Evolutionary conservation across 2,329 filamentous ascomycete species (phyloP).

Genomic region (Penicillium griseofulvum): DNA sequence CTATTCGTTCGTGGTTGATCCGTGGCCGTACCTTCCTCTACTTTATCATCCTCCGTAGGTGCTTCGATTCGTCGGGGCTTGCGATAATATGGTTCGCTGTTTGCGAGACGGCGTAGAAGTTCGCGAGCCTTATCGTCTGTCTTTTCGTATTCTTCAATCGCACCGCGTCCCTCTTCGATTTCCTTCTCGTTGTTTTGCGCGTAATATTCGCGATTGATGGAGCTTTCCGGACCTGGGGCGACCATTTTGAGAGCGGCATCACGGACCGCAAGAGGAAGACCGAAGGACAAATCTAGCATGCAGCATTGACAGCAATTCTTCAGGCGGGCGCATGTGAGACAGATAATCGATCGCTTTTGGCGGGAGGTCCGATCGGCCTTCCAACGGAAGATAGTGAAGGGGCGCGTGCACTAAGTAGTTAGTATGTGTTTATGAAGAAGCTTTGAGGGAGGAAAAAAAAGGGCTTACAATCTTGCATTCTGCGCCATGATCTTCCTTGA

Average conservation of each 20-base stretch:
- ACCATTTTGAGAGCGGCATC: conserved; percentile 98
- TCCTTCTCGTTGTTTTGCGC: conserved; percentile 96
- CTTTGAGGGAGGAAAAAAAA: no score
- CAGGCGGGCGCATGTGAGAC: conserved; percentile 89
- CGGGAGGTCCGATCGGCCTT: conserved; percentile 86
- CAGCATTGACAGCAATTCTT: conserved; percentile 99
- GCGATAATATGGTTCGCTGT: conserved; percentile 92
- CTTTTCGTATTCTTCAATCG: conserved; percentile 89
- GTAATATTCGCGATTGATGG: conserved; percentile 95
- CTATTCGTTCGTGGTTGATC: conserved; percentile 44
- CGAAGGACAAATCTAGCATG: conserved; percentile 96
- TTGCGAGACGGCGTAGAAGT: conserved; percentile 76
- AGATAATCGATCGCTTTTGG: conserved; percentile 92
- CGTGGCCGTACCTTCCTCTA: conserved; percentile 37
- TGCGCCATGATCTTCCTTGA: conserved; percentile 93
- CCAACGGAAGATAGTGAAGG: conserved; percentile 95
- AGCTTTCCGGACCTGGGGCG: conserved; percentile 84
- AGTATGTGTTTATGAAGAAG: background rate
- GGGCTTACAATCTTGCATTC: conserved; percentile 67
- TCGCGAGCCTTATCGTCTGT: conserved; percentile 96
- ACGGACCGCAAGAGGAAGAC: conserved; percentile 87
- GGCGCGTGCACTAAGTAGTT: conserved; percentile 68
- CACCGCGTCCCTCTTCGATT: conserved; percentile 84
- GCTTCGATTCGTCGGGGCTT: conserved; percentile 75
- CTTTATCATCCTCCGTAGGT: conserved; percentile 42